Evolutionary conservation across 2,329 filamentous ascomycete genomes (phyloP).

Genomic region (Trichoderma hamatum): DNA sequence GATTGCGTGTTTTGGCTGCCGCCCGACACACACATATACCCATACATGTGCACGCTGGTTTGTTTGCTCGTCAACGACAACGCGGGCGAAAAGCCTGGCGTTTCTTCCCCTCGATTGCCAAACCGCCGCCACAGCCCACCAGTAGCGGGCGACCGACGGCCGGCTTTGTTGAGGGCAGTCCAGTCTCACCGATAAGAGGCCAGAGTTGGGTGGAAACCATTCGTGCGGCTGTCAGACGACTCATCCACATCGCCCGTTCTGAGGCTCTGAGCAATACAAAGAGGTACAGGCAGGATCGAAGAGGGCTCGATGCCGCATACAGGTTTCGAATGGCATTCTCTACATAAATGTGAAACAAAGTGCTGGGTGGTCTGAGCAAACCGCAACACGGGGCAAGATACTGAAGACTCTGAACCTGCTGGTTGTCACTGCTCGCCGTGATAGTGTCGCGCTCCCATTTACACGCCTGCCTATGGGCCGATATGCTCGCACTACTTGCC

Average conservation of each 20-base stretch:
- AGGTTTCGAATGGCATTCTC: not conserved
- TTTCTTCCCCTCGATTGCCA: not conserved
- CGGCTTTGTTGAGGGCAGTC: not conserved
- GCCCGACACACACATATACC: not conserved
- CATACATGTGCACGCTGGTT: not conserved
- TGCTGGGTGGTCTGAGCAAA: not conserved
- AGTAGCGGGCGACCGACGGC: not conserved
- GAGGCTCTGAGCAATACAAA: not conserved
- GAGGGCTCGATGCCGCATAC: not conserved
- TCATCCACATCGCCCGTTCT: not conserved
- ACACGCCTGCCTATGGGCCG: not conserved
- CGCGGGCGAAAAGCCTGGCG: not conserved
- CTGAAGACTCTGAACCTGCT: not conserved
- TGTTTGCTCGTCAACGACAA: not conserved
- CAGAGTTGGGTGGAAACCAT: not conserved
- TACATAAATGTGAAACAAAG: not conserved
- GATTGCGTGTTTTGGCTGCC: not conserved
- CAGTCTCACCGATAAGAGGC: not conserved
- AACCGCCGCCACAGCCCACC: not conserved
- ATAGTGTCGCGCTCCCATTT: not conserved
- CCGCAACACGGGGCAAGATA: not conserved
- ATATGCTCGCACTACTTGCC: not conserved
- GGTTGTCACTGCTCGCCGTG: not conserved
- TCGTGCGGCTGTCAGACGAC: not conserved
- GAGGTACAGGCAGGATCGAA: not conserved